These are phyloP conservation scores for Brasenia schreberi DNA, from an alignment of 164 flowering plant genomes.

Conservation along the genomic window DNA sequence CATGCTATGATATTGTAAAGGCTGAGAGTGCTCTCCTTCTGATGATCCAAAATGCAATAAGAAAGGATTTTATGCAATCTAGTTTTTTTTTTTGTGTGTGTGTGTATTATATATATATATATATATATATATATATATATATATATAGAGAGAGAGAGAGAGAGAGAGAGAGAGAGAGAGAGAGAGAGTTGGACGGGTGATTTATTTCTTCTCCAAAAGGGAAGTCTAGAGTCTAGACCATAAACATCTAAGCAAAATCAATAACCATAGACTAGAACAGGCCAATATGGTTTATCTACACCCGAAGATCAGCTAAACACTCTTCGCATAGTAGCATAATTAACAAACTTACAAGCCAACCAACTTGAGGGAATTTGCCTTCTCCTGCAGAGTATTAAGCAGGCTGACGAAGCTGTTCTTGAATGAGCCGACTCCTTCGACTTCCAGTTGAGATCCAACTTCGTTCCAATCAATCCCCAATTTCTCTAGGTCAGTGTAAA, in stretches of 20 bases:
- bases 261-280: not conserved
- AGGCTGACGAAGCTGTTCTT: conserved; percentile 95
- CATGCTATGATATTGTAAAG: too few species aligned
- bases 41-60: too few species aligned
- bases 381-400: conserved; percentile 72
- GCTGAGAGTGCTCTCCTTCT: too few species aligned
- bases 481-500: conserved; percentile 88
- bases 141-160: too few species aligned
- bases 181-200: not conserved
- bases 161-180: not conserved
- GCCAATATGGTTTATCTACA: not conserved
- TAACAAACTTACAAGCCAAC: conserved; percentile 31
- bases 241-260: not conserved
- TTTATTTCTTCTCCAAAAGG: not conserved
- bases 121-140: too few species aligned
- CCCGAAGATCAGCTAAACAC: not conserved
- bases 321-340: not conserved
- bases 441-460: conserved; percentile 77
- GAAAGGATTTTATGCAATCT: too few species aligned
- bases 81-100: too few species aligned
- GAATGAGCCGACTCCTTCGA: conserved; percentile 89
- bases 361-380: conserved; percentile 71
- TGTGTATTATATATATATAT: too few species aligned
- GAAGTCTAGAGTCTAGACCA: not conserved
- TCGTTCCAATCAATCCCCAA: conserved; percentile 78